Evolutionary conservation across 768 basidiomycete genomes (phyloP), one percentile per base, ranked within the genome.

Genomic region (Lactarius psammicola): DNA sequence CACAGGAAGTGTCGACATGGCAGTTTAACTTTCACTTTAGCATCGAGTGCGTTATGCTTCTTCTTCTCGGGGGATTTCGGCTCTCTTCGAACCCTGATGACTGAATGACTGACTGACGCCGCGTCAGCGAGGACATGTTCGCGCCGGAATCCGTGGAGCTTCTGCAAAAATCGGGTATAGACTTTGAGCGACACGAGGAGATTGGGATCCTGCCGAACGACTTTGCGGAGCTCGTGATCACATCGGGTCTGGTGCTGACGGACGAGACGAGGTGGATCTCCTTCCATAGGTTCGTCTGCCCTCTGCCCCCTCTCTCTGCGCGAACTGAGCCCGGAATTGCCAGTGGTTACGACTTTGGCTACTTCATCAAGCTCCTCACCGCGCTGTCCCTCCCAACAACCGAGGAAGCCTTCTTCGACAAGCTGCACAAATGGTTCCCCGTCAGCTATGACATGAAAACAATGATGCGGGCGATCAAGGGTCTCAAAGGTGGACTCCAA

Each of bases 301-400:
- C 53, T 56, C 56, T 58, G 30, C 26, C 67, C 53, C 26, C 49
- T n/a, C 40, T 65, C 55, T 44, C 34, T 55, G 62, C 31, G 11
- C 18, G 20, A 31, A 60, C 31, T 58, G 20, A 55, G 31, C 28
- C 4, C 33, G 54, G 28, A 18, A 44, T n/a, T 17, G 36, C 34
- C 73, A 98, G 96, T 76, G 97, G 96, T 57, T 98, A 98, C 77
- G 97, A 99, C 77, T 98, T 99, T 78, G 97, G 97, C 40, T 99
- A 98, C 75, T 91, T 99, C 71, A 87, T 99, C 76, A 97, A 96
- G 76, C 84, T 98, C 49, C 83, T 99, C 59, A 91, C 92, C 28
- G 89, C 85, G 67, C 81, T 88, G 72, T 91, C 94, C 54, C 78
- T 98, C 65, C 97, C 97, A 10, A 87, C 88, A 23, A 87, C 87